phyloP scores from a whole-genome alignment of 495 filamentous ascomycete genomes.

The Glutinoglossum americanum region DNA sequence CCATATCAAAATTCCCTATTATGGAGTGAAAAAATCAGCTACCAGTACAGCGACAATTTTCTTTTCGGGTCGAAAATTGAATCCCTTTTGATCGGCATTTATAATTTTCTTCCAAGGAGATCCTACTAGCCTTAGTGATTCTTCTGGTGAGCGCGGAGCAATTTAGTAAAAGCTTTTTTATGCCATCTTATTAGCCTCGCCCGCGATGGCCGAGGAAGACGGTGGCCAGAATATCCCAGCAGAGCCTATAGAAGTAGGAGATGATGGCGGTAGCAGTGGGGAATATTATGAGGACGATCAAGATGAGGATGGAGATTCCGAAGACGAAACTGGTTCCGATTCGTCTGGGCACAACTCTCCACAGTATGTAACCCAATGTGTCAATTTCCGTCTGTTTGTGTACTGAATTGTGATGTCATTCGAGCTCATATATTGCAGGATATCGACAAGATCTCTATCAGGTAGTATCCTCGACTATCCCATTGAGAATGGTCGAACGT shows the following conservation, averaged over 20 bases:
- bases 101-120: neutral
- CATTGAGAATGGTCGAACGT: constrained; percentile 43
- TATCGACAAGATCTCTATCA: constrained; percentile 29
- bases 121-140: neutral
- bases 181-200: neutral
- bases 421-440: neutral
- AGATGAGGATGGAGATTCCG: neutral
- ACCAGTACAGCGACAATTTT: neutral
- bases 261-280: neutral
- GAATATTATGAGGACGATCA: neutral
- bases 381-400: neutral
- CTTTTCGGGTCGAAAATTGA: neutral
- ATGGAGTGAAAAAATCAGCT: neutral
- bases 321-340: neutral
- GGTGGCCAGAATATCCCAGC: neutral
- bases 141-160: neutral
- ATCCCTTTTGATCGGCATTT: neutral
- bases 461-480: constrained; percentile 31
- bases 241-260: neutral
- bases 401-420: neutral
- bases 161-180: neutral
- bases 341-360: neutral
- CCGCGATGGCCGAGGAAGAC: neutral
- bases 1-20: neutral
- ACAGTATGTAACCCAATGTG: neutral